A percentile compares a stretch with the other conserved stretches of the same genome.
These are phyloP conservation scores for Periglandula ipomoeae DNA, from an alignment of 2,329 filamentous ascomycete genomes.

Conservation along the genomic window DNA sequence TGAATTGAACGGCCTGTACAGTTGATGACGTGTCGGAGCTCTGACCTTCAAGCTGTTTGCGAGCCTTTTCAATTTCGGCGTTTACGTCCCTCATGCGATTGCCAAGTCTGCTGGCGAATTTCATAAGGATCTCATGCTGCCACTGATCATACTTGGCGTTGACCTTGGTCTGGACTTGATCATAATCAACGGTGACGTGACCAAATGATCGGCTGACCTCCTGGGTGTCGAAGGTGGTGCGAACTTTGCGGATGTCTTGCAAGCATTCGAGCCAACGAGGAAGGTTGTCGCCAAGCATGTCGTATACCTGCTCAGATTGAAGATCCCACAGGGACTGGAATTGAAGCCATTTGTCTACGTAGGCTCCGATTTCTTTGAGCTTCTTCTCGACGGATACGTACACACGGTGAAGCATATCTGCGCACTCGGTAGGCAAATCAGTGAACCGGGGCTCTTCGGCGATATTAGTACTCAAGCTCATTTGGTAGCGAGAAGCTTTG, in stretches of 20 bases:
- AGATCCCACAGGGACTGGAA: constrained; percentile 98
- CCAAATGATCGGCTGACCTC: constrained; percentile 90
- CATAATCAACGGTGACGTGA: constrained; percentile 91
- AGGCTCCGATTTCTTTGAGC: constrained; percentile 66
- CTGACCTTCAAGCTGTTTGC: constrained; percentile 83
- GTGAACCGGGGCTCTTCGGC: constrained; percentile 66
- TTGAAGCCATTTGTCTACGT: constrained; percentile 96
- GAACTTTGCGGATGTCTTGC: constrained; percentile 93
- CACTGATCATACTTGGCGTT: constrained; percentile 99
- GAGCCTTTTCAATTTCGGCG: constrained; percentile 81
- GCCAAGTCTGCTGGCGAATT: constrained; percentile 84
- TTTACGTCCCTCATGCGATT: constrained; percentile 88
- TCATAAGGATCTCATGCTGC: constrained; percentile 93
- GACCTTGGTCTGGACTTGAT: constrained; percentile 97
- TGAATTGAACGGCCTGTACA: constrained; percentile 94
- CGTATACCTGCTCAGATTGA: constrained; percentile 90
- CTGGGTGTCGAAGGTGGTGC: constrained; percentile 93
- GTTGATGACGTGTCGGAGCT: constrained; percentile 91
- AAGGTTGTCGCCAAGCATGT: constrained; percentile 81
- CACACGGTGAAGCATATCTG: constrained; percentile 66
- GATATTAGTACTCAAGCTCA: constrained; percentile 62
- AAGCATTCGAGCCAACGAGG: constrained; percentile 89
- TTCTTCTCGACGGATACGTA: constrained; percentile 80
- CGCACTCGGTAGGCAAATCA: constrained; percentile 75
- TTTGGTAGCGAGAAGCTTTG: constrained; percentile 91